Evolutionary conservation across 2,329 filamentous ascomycete genomes (phyloP), one percentile per base, ranked within the genome.

Genomic region (Ceratocystis huliohia): DNA sequence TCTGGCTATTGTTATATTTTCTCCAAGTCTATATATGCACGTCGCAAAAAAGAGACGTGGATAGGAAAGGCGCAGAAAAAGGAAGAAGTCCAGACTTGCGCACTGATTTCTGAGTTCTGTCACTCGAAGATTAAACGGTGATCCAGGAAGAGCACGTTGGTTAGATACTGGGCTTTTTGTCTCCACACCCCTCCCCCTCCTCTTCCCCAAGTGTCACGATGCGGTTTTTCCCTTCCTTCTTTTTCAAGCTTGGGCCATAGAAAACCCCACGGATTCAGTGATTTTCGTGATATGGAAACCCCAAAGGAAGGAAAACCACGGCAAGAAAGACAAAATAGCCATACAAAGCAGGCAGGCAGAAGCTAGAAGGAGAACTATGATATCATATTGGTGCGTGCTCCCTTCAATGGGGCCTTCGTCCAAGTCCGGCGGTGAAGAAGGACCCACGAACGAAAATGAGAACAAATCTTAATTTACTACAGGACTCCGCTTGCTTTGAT

Each of bases 361-460:
- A 25, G 22, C 30, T 4, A 59, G 56, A 59, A 33, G 48, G 28
- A 37, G 56, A 37, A 59, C 25, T 59, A 59, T 33, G 56, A 59
- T 59, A 59, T 59, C 56, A 59, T 20, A 28, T 59, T 59, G 56
- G 56, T 37, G 33, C 56, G 56, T 59, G 56, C 56, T 41, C 37
- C 10, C 13, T 41, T 41, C 56, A 5, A 33, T 30, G 56, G 37
- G 37, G 37, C 37, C 15, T 30, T 59, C 56, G 56, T 59, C 37
- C 56, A 37, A 59, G 56, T 59, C 56, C 56, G 56, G 56, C 56
- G 56, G 56, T 59, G 56, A 59, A n/a, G 25, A 59, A 59, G 17
- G 56, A 5, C 56, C 6, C 56, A 37, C 30, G 56, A 59, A 17
- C 7, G 25, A 59, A 59, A 33, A 28, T 37, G 30, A 59, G 56